Base-by-base conservation (phyloP, 352 stramenopile genomes). In the Phytophthora constricta region DNA sequence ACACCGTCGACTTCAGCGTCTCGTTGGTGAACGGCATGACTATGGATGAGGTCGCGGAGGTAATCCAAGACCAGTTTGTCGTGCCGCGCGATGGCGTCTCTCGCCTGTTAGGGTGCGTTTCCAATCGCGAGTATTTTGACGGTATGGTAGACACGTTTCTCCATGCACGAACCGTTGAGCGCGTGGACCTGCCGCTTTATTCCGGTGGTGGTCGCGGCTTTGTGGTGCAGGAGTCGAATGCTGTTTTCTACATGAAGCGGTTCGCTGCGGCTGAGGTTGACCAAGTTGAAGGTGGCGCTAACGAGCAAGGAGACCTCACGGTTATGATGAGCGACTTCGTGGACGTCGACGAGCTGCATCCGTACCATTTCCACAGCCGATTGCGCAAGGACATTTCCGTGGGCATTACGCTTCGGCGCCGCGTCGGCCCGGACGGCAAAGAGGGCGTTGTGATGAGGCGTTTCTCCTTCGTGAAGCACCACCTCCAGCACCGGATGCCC, bases 391-490 rank as follows among this genome's bases (percentile, higher is more conserved):
- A 89, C 61, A 85, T 77, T 5, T 82, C 72, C 11, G 80, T 89
- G 26, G 80, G 80, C 20, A 83, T 87, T 37, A 73, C 75, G 47
- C 57, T 89, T 28, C 68, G 68, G 54, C 75, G 74, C 9, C 72
- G 80, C 47, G 62, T 84, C 8, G 72, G 82, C 5, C 47, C 59
- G 2, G 59, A 64, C 14, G 82, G 82, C n/a, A 56, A 56, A 9
- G 25, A 75, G 42, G 68, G 59, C 26, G 80, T 91, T 27, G 66
- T 91, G 42, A 80, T 91, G 71, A 82, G 86, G 49, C 82, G 82
- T 9, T 90, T 90, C 51, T 90, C 80, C 53, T 89, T 90, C 57
- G 79, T 89, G 51, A 80, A 79, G 48, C 79, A 89, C 48, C 79
- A 90, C 39, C 82, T 91, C 65, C 67, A 76, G 16, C 49, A 56